A percentile compares a stretch with the other conserved stretches of the same genome.
Conservation (phyloP, 257 asterid genomes). For the Solanum pimpinellifolium region DNA sequence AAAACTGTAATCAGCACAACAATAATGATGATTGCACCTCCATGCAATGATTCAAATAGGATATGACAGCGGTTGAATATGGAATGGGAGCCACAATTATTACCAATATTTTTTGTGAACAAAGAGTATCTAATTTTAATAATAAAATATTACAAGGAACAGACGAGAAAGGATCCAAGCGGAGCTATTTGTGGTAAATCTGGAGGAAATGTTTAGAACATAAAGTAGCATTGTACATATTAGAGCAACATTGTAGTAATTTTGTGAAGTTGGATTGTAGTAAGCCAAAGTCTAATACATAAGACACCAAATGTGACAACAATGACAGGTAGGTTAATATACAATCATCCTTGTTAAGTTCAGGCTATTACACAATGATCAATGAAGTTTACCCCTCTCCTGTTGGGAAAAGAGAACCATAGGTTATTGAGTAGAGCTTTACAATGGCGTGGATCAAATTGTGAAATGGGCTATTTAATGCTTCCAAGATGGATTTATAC, state of each 20-base stretch:
- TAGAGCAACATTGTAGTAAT: not conserved
- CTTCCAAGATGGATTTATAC: not conserved
- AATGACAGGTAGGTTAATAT: not conserved
- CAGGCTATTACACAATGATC: not conserved
- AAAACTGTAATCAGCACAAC: not conserved
- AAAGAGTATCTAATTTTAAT: not conserved
- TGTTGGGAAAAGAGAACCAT: not conserved
- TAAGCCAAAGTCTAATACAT: not conserved
- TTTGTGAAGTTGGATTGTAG: not conserved
- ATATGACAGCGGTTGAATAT: not conserved
- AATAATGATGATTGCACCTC: not conserved
- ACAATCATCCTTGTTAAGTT: not conserved
- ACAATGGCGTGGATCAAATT: not conserved
- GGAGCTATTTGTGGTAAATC: not conserved
- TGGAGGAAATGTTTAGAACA: not conserved
- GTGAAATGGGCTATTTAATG: not conserved
- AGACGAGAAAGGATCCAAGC: not conserved
- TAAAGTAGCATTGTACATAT: not conserved
- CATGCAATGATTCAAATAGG: not conserved
- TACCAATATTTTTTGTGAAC: not conserved
- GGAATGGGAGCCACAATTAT: not conserved
- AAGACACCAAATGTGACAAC: not conserved
- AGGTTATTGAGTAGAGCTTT: not conserved
- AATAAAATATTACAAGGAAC: not conserved
- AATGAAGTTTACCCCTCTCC: not conserved